Conservation (phyloP, 768 basidiomycete genomes). For the Tephrocybe sp. region DNA sequence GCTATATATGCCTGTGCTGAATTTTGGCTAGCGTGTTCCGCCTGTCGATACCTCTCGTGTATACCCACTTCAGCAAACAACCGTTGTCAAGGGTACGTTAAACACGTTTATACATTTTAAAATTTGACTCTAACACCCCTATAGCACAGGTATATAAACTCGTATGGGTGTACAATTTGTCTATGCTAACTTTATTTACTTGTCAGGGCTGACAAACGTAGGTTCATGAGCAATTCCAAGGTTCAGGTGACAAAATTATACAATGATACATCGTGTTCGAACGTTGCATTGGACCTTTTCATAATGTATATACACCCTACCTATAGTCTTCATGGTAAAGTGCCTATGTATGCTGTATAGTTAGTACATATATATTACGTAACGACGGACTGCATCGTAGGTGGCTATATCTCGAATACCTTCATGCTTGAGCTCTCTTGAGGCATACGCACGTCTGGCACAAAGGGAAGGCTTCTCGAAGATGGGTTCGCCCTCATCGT, state of each 20-base stretch:
- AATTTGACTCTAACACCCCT: background rate
- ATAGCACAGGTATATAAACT: conserved; percentile 17
- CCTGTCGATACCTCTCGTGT: conserved; percentile 89
- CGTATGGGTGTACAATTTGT: background rate
- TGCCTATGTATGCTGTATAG: too few relatives aligned
- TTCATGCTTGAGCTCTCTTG: background rate
- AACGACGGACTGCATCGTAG: background rate
- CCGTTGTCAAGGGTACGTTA: conserved; percentile 57
- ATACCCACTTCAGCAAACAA: conserved; percentile 75
- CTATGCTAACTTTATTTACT: background rate
- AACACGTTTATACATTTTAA: background rate
- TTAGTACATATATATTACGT: conserved; percentile 8
- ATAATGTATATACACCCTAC: background rate
- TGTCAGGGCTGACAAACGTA: conserved; percentile 7
- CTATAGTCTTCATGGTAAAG: background rate
- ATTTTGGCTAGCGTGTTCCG: conserved; percentile 62
- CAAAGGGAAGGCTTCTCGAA: background rate
- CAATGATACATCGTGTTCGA: too few relatives aligned
- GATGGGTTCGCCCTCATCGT: conserved; percentile 16
- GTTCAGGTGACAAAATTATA: too few relatives aligned
- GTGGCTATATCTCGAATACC: background rate
- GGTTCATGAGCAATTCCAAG: background rate
- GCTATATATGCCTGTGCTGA: conserved; percentile 1
- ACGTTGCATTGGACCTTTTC: too few relatives aligned
- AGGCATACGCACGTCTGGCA: background rate